A percentile compares a stretch with the other conserved stretches of the same genome.
Conservation (phyloP, 116 monocot genomes). For the Cymodocea nodosa region DNA sequence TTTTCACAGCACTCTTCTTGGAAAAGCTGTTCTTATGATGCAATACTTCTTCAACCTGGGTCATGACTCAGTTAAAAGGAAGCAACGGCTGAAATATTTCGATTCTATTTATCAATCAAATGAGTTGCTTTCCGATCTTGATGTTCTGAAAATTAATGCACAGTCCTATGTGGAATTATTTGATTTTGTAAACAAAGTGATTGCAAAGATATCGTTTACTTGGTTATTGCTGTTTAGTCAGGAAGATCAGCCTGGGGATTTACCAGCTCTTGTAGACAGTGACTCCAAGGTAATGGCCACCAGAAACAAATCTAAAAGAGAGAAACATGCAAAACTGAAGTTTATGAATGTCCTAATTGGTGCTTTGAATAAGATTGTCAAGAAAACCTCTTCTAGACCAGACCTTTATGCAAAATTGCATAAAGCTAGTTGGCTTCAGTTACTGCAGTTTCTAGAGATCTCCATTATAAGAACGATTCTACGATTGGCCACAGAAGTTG, state of each 20-base stretch:
- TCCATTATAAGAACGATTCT: conserved; percentile 58
- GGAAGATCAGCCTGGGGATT: conserved; percentile 8
- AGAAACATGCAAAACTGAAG: conserved; percentile 33
- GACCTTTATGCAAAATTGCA: conserved; percentile 3
- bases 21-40: conserved; percentile 63
- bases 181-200: conserved; percentile 34
- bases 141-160: conserved; percentile 14
- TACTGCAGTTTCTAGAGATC: conserved; percentile 48
- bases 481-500: conserved; percentile 29
- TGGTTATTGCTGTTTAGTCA: conserved; percentile 51
- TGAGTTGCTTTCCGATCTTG: conserved; percentile 40
- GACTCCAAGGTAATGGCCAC: conserved; percentile 3
- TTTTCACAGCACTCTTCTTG: conserved; percentile 54
- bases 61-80: conserved; percentile 20
- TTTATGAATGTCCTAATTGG: conserved; percentile 49
- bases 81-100: conserved; percentile 39
- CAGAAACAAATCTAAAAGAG: conserved; percentile 22
- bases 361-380: conserved; percentile 39
- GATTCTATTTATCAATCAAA: conserved; percentile 30
- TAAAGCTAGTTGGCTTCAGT: conserved; percentile 9
- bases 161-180: conserved; percentile 34
- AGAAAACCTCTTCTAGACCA: conserved; percentile 20
- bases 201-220: conserved; percentile 57
- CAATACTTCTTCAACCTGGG: conserved; percentile 21
- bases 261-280: conserved; percentile 7